Percentiles rank a stretch among this genome's conserved stretches.
These are phyloP conservation scores for Yamadazyma jaroonii DNA, from an alignment of 1,139 yeast species.

Conservation along the genomic window DNA sequence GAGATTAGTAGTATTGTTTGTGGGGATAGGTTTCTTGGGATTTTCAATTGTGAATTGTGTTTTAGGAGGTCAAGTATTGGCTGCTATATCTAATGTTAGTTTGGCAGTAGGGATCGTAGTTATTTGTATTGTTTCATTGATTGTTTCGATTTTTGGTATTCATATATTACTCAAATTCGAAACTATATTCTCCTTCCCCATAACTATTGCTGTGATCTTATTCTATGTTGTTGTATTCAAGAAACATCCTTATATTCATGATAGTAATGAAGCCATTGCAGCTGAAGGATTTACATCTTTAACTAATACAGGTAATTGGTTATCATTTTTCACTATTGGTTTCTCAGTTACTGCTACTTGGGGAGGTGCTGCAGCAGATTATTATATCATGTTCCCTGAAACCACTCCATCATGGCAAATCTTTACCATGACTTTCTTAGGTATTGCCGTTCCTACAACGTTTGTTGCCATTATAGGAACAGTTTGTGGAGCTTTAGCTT, in stretches of 20 bases:
- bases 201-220: constrained; percentile 62
- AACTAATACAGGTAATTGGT: constrained; percentile 58
- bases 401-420: constrained; percentile 56
- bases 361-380: constrained; percentile 88
- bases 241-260: constrained; percentile 43
- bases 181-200: constrained; percentile 66
- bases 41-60: constrained; percentile 44
- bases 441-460: constrained; percentile 68
- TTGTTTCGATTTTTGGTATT: constrained; percentile 36
- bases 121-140: constrained; percentile 25
- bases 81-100: constrained; percentile 23
- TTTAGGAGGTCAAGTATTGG: constrained; percentile 35
- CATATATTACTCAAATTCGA: constrained; percentile 64
- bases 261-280: constrained; percentile 27
- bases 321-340: constrained; percentile 70
- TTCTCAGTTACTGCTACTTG: constrained; percentile 86
- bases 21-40: constrained; percentile 37
- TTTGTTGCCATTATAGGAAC: constrained; percentile 77
- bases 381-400: constrained; percentile 81
- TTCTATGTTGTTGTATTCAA: constrained; percentile 67
- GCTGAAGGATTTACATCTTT: constrained; percentile 27
- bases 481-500: constrained; percentile 69
- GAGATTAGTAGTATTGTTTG: constrained; percentile 30
- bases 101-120: constrained; percentile 32
- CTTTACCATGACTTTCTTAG: constrained; percentile 63